Evolutionary conservation across 2,329 filamentous ascomycete species (phyloP).

Genomic region (Stachybotrys elegans): DNA sequence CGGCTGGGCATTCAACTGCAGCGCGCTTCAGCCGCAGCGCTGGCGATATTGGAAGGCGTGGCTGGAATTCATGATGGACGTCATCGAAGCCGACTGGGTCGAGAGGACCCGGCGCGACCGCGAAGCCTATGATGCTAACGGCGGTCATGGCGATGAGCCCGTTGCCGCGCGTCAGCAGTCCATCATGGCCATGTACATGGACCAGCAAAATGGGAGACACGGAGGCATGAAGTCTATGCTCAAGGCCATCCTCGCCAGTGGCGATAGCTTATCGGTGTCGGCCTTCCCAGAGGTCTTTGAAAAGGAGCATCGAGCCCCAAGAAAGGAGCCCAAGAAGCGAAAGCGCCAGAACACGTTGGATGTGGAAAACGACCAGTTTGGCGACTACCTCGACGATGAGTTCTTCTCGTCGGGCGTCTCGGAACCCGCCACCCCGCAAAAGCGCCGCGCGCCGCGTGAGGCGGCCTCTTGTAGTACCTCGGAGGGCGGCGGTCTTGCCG

Average conservation of each 20-base stretch:
- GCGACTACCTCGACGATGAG: conserved; percentile 57
- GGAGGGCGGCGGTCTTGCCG: conserved; percentile 28
- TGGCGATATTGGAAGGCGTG: conserved; percentile 81
- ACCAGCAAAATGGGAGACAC: conserved; percentile 38
- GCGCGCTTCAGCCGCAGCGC: conserved; percentile 61
- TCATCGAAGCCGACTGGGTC: conserved; percentile 66
- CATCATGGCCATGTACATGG: conserved; percentile 57
- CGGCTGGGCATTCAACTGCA: conserved; percentile 93
- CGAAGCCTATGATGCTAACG: conserved; percentile 19
- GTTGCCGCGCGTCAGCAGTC: conserved; percentile 40
- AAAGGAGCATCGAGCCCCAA: conserved; percentile 47
- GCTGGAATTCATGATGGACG: conserved; percentile 74
- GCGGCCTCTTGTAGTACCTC: conserved; percentile 14
- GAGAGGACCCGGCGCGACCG: conserved; percentile 48
- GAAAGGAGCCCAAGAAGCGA: conserved; percentile 39
- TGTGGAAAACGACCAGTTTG: conserved; percentile 54
- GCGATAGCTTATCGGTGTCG: conserved; percentile 43
- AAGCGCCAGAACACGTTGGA: conserved; percentile 46
- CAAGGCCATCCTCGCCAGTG: conserved; percentile 64
- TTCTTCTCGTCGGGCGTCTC: conserved; percentile 41
- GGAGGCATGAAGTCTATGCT: conserved; percentile 50
- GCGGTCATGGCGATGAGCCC: conserved; percentile 16
- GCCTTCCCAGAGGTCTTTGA: conserved; percentile 64
- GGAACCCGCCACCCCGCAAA: conserved; percentile 40
- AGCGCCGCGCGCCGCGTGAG: conserved; percentile 21